phyloP scores from a whole-genome alignment of 148 eudicot species.

The Heliosperma pusillum region DNA sequence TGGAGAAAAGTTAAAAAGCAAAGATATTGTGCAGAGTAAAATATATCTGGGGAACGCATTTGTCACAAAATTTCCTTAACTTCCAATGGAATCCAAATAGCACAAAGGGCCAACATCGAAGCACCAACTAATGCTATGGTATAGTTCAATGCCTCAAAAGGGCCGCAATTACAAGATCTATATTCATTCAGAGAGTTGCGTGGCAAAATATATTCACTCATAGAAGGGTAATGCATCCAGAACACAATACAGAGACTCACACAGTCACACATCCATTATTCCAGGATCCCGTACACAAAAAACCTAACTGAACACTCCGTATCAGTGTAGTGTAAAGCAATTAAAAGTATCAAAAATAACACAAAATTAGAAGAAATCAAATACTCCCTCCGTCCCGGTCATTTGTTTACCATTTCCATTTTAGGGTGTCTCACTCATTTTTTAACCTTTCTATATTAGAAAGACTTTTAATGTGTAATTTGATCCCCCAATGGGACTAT shows the following conservation, averaged over 20 bases:
- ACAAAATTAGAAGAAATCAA: neutral
- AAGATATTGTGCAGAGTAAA: neutral
- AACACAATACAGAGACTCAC: conserved; percentile 3
- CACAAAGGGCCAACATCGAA: neutral
- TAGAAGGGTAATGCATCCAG: too few relatives aligned
- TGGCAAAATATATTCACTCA: too few relatives aligned
- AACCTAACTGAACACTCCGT: neutral
- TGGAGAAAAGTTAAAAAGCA: neutral
- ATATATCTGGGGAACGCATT: neutral
- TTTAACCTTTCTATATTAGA: too few relatives aligned
- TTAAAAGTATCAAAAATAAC: neutral
- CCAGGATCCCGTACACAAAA: neutral
- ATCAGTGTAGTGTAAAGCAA: neutral
- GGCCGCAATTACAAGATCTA: neutral
- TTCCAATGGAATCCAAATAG: neutral
- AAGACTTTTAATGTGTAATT: too few relatives aligned
- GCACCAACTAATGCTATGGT: neutral
- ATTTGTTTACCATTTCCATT: too few relatives aligned
- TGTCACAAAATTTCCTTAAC: neutral
- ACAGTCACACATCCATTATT: neutral
- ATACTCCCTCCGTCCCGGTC: too few relatives aligned
- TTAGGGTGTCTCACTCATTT: too few relatives aligned
- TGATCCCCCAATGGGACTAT: too few relatives aligned
- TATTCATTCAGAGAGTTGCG: neutral
- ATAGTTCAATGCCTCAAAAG: neutral